Conservation (phyloP, 2,329 filamentous ascomycete species). For the Fusarium sp. region DNA sequence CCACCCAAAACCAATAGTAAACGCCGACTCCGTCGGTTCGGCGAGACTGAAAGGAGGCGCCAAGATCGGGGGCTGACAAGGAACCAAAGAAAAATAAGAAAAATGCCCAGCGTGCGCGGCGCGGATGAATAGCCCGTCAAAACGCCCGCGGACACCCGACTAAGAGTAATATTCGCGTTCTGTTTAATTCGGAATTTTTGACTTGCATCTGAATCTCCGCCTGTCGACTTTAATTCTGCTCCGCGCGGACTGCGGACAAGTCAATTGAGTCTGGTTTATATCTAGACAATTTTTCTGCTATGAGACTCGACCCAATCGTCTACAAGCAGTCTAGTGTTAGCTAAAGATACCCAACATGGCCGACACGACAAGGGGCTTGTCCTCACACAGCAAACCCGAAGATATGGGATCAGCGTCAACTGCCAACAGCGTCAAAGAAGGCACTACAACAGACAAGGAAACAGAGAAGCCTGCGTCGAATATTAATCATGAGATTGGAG, state of each 20-base stretch:
- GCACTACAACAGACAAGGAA: background rate
- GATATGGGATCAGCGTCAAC: slow-evolving; percentile 22
- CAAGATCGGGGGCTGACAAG: background rate
- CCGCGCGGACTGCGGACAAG: background rate
- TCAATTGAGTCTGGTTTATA: background rate
- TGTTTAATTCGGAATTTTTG: background rate
- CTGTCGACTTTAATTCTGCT: background rate
- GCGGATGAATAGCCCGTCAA: background rate
- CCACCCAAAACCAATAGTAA: slow-evolving; percentile 6
- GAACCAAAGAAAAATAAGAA: background rate
- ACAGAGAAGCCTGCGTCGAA: background rate
- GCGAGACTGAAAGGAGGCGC: background rate
- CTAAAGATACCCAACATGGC: background rate
- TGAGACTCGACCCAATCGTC: background rate
- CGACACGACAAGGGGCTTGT: background rate
- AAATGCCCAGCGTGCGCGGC: background rate
- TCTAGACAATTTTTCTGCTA: background rate
- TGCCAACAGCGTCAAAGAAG: slow-evolving; percentile 7
- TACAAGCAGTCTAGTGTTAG: background rate
- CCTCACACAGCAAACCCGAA: slow-evolving; percentile 1
- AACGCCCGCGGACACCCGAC: slow-evolving; percentile 8
- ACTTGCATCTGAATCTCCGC: background rate
- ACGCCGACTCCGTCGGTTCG: slow-evolving; percentile 25
- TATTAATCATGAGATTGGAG: slow-evolving; percentile 19
- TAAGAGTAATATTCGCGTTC: background rate